phyloP scores from a whole-genome alignment of 2,329 filamentous ascomycete species.

The Colletotrichum phormii region DNA sequence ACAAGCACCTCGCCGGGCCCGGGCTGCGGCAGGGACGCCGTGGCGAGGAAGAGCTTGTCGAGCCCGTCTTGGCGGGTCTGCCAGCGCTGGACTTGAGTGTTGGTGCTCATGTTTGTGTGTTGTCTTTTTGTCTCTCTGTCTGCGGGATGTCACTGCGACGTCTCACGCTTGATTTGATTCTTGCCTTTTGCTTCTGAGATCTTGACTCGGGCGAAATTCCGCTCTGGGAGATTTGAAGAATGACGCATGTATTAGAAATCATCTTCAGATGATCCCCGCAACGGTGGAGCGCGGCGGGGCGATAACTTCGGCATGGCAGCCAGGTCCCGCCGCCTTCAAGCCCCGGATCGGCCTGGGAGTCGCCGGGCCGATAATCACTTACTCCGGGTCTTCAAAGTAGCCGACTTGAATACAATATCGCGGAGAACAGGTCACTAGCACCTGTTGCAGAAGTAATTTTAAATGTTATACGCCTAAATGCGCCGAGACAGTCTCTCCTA shows the following conservation, averaged over 20 bases:
- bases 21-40: constrained; percentile 58
- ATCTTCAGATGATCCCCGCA: constrained; percentile 20
- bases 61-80: constrained; percentile 65
- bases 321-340: background rate
- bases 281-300: constrained; percentile 21
- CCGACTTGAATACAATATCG: background rate
- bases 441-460: background rate
- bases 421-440: background rate
- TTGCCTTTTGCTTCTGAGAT: background rate
- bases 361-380: background rate
- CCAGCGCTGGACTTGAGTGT: constrained; percentile 57
- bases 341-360: background rate
- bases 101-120: constrained; percentile 9
- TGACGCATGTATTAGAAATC: constrained; percentile 35
- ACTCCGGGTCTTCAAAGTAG: background rate
- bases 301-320: background rate
- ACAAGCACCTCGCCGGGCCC: constrained; percentile 64
- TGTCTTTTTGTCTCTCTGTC: background rate
- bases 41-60: constrained; percentile 60
- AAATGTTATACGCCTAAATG: background rate
- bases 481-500: background rate
- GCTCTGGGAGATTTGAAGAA: background rate
- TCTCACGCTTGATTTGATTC: background rate
- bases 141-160: background rate
- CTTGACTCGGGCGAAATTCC: no score